Evolutionary conservation across 2,329 filamentous ascomycete species (phyloP), one percentile per base, ranked within the genome.

Genomic region (Fusarium sp.): DNA sequence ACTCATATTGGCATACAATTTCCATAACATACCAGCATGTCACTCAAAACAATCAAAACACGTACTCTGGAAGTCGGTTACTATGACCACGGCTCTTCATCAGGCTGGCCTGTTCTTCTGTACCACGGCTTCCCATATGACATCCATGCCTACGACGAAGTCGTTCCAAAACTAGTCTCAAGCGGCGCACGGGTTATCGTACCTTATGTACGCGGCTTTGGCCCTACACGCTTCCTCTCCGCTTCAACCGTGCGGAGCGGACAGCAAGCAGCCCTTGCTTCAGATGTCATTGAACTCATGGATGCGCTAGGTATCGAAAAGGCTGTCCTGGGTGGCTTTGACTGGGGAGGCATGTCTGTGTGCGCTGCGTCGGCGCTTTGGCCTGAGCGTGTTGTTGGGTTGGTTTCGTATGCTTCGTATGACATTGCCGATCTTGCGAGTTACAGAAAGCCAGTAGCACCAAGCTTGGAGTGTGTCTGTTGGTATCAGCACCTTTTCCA

Each of bases 401-500:
- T 62, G 1, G 49, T 62, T 22, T 62, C 59, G 2, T 62, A 62
- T 24, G 57, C 57, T 0, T 45, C 56, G 0, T 62, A 62, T 14
- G 59, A 62, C 3, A 62, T 62, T 28, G 48, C 44, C 1, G 49
- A 62, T n/a, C 17, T 56, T 3, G 41, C 49, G 13, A 44, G 1
- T 30, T 44, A 35, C 0, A 37, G 46, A 3, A 22, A 20, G 0
- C 57, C 57, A 1, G 22, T 37, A 5, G 24, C 51, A 0, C 59
- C 59, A 2, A 62, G 43, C 5, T 43, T 48, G 57, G 57, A 62
- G 20, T 56, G 26, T 2, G 22, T 45, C 13, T 46, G 52, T 19
- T 62, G 57, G 59, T 62, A 62, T 11, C 59, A 62, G 20, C 49
- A 62, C 8, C 17, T 62, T 10, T 62, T 62, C 37, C 59, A 62